phyloP scores from a whole-genome alignment of 352 stramenopile genomes.

The Phytophthora pseudosyringae region DNA sequence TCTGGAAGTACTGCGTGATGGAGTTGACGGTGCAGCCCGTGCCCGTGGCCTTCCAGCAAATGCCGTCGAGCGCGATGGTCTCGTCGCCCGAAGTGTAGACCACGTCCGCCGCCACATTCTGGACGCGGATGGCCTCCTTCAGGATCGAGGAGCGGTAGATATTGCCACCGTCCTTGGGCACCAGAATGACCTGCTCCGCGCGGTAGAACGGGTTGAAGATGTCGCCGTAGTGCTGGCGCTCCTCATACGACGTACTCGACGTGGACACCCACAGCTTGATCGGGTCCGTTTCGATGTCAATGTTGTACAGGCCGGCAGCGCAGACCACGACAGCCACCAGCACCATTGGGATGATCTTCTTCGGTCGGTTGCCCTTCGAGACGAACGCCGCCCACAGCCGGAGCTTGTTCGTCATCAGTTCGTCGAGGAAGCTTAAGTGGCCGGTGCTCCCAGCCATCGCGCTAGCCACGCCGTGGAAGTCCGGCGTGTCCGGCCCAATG shows the following conservation, averaged over 20 bases:
- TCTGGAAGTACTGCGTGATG: slow-evolving; percentile 76
- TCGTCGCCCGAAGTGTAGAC: slow-evolving; percentile 41
- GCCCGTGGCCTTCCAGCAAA: slow-evolving; percentile 74
- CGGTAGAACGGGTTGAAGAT: slow-evolving; percentile 78
- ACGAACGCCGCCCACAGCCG: slow-evolving; percentile 52
- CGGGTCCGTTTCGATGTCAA: slow-evolving; percentile 64
- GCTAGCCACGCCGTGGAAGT: slow-evolving; percentile 28
- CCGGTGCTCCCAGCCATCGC: slow-evolving; percentile 21
- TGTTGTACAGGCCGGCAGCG: slow-evolving; percentile 42
- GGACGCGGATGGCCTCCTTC: slow-evolving; percentile 57
- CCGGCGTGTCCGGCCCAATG: slow-evolving; percentile 29
- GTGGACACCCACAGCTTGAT: slow-evolving; percentile 73
- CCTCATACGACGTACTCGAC: slow-evolving; percentile 55
- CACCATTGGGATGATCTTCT: slow-evolving; percentile 46
- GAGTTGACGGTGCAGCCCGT: slow-evolving; percentile 63
- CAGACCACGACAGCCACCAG: slow-evolving; percentile 47
- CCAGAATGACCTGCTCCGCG: slow-evolving; percentile 65
- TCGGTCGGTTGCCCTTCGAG: slow-evolving; percentile 41
- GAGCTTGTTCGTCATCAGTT: slow-evolving; percentile 48
- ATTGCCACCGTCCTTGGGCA: slow-evolving; percentile 60
- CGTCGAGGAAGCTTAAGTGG: slow-evolving; percentile 47
- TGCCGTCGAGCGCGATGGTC: slow-evolving; percentile 50
- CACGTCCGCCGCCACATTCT: slow-evolving; percentile 50
- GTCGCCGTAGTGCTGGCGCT: slow-evolving; percentile 59
- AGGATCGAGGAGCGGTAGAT: slow-evolving; percentile 59